Evolutionary conservation across 1,139 yeast genomes (phyloP), one percentile per base, ranked within the genome.

Genomic region (Zhuliangozyma blackwelliae): DNA sequence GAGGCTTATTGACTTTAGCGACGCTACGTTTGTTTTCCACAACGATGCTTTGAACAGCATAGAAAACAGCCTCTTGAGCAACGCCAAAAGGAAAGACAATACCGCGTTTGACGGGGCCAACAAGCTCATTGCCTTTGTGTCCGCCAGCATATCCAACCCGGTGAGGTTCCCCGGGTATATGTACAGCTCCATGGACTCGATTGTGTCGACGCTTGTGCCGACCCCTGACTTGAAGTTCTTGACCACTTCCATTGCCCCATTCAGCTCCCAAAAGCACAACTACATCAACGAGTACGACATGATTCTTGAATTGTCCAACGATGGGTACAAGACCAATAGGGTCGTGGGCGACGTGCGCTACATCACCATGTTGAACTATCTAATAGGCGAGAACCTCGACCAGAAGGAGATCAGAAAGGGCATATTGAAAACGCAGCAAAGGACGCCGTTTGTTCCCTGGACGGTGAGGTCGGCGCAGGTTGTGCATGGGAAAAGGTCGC

Each of bases 141-240:
- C 89, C 68, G 82, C 96, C 1, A 82, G 92, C 1, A 67, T 88
- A 4, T 87, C 97, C 2, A 86, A 90, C 45, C 88, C 97, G 0
- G 63, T 92, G 29, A 68, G 98, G 45, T 92, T 87, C 56, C 98
- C 98, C 3, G 83, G 95, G 34, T 89, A 89, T 59, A 81, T 89
- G 77, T 92, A 86, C 68, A 85, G 85, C 50, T 89, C 95, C 12
- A 65, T 85, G 48, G 88, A 90, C 33, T 82, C 95, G 35, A 81
- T 92, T 12, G 63, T 89, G 40, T 82, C 97, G 1, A 79, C 94
- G 1, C 63, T 94, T 45, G 77, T 92, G 3, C 97, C 97, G 1
- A 82, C 90, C 0, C 96, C 97, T 1, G 88, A 87, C 37, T 69
- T 90, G 47, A 96, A 92, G 59, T 94, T 92, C 53, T 63, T 92